A percentile compares a stretch with the other conserved stretches of the same genome.
Evolutionary conservation across 306 rosid species (phyloP).

Genomic region (Cucurbita maxima): DNA sequence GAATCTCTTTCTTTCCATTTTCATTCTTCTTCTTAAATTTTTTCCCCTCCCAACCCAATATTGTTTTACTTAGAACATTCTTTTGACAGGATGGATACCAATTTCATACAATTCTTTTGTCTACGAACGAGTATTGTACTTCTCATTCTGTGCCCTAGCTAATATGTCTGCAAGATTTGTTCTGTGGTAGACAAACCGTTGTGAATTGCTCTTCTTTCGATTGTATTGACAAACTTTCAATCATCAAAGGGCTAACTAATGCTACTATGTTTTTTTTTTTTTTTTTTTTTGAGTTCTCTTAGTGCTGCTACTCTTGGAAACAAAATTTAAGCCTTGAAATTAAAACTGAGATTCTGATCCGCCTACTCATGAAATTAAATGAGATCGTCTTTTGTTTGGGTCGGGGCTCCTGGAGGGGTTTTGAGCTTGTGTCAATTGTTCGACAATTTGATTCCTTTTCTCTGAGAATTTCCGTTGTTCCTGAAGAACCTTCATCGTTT

Average conservation of each 20-base stretch:
- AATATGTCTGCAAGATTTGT: background rate
- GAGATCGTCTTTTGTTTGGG: background rate
- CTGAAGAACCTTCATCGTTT: too few species aligned
- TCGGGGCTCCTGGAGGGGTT: background rate
- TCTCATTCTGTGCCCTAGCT: background rate
- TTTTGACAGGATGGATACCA: background rate
- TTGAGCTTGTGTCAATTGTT: background rate
- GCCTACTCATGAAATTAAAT: background rate
- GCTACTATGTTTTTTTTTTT: background rate
- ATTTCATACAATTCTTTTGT: background rate
- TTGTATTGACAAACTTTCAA: background rate
- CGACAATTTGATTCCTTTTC: background rate
- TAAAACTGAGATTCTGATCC: background rate
- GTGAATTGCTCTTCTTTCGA: background rate
- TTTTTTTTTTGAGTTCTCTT: background rate
- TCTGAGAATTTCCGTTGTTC: background rate
- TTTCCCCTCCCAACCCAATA: too few species aligned
- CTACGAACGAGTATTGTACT: background rate
- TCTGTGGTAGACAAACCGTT: background rate
- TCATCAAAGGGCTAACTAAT: background rate
- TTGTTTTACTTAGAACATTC: background rate
- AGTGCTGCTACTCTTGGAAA: background rate
- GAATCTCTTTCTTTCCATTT: background rate
- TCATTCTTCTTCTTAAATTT: background rate
- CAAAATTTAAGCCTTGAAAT: background rate